These are phyloP conservation scores for Physaria fendleri DNA, from an alignment of 345 rosid species.

Conservation along the genomic window DNA sequence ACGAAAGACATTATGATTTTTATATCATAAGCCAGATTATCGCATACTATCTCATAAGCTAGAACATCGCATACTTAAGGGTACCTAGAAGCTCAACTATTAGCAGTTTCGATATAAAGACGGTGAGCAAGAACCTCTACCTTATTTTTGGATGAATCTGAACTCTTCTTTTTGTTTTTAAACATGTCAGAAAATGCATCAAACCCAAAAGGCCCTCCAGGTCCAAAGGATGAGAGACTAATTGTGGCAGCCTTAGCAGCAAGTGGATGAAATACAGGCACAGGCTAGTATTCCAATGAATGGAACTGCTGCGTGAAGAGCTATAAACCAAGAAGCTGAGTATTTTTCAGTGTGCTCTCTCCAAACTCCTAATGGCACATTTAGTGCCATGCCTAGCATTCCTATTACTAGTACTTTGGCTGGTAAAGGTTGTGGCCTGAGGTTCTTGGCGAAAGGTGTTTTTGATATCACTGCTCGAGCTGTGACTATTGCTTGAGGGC, in stretches of 20 bases:
- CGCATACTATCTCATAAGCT: background rate
- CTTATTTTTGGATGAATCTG: constrained; percentile 62
- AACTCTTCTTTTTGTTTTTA: constrained; percentile 47
- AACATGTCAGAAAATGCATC: constrained; percentile 65
- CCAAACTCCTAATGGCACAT: constrained; percentile 92
- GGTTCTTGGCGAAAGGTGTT: constrained; percentile 87
- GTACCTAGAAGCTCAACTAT: background rate
- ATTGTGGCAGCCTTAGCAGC: constrained; percentile 95
- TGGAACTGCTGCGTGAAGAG: constrained; percentile 94
- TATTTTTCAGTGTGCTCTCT: constrained; percentile 86
- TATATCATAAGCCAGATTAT: background rate
- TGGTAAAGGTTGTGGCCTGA: constrained; percentile 90
- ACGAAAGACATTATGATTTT: background rate
- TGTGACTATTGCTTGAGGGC: constrained; percentile 78
- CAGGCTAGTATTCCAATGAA: constrained; percentile 69
- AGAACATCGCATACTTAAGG: background rate
- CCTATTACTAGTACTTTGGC: constrained; percentile 75
- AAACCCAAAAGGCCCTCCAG: constrained; percentile 78
- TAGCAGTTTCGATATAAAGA: background rate
- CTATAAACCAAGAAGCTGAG: constrained; percentile 82
- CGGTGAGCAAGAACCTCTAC: constrained; percentile 29
- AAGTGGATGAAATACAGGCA: constrained; percentile 65
- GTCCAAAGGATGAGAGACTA: constrained; percentile 90
- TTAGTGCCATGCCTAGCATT: constrained; percentile 89
- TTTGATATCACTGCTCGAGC: constrained; percentile 86